Conservation (phyloP, 139 green algal species). For the Coelastrella sp. region DNA sequence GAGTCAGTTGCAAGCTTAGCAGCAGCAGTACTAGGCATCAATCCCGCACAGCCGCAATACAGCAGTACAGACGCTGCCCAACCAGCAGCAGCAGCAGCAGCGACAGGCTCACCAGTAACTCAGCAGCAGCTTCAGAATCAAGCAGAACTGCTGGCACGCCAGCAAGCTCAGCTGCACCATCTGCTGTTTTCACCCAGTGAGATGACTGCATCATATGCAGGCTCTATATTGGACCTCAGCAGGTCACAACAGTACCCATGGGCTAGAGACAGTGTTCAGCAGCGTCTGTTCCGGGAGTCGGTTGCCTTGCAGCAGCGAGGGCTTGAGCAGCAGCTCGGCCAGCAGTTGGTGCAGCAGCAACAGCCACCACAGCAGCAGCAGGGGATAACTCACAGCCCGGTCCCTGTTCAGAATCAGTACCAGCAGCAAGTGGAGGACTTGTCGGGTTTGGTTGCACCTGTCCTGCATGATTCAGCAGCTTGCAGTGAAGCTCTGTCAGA, state of each 20-base stretch:
- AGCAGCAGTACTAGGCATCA: too few species aligned
- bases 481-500: conserved; percentile 40
- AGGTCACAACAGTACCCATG: neutral
- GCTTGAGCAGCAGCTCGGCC: neutral
- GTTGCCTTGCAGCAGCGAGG: neutral
- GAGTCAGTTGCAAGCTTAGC: too few species aligned
- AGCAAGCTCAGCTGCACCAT: conserved; percentile 27
- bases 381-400: neutral
- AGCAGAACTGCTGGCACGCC: neutral
- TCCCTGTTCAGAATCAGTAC: neutral
- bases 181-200: conserved; percentile 17
- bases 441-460: conserved; percentile 18
- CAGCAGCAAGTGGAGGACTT: conserved; percentile 15
- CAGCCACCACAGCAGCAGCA: conserved; percentile 9
- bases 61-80: neutral
- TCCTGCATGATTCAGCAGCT: conserved; percentile 36
- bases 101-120: neutral
- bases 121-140: neutral
- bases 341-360: conserved; percentile 3
- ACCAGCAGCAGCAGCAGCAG: neutral
- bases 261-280: neutral
- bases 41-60: neutral
- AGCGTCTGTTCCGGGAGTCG: neutral
- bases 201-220: neutral
- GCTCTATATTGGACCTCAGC: neutral